Conservation (phyloP, 2,329 filamentous ascomycete genomes). For the Eurotiales sp. region DNA sequence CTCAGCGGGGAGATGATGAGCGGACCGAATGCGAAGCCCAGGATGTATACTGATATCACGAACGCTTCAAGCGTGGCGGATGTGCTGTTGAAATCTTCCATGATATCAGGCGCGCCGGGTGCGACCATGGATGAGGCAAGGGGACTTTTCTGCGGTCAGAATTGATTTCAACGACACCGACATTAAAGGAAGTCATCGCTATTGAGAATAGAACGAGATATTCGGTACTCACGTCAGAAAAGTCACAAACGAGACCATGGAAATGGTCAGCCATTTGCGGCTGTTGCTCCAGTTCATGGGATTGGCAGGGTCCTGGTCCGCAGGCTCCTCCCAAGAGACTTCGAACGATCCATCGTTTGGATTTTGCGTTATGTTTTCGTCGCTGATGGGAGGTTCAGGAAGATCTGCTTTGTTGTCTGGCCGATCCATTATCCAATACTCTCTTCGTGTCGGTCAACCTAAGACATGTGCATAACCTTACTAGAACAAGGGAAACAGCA, state of each 20-base stretch:
- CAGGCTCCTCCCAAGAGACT: neutral
- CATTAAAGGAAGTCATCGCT: too few species aligned
- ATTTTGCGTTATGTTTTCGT: too few species aligned
- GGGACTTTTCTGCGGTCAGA: too few species aligned
- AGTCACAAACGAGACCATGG: slow-evolving; percentile 23
- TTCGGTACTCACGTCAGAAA: slow-evolving; percentile 22
- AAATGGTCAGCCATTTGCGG: slow-evolving; percentile 22
- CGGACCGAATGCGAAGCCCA: slow-evolving; percentile 56
- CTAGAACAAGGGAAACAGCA: too few species aligned
- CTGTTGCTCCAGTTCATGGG: slow-evolving; percentile 20
- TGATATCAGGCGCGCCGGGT: slow-evolving; percentile 45
- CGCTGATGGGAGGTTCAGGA: too few species aligned
- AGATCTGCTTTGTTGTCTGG: too few species aligned
- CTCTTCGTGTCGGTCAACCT: too few species aligned
- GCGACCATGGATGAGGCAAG: slow-evolving; percentile 49
- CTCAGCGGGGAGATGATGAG: slow-evolving; percentile 56
- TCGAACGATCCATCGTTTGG: too few species aligned
- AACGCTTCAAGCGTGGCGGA: slow-evolving; percentile 40
- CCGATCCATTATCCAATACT: too few species aligned
- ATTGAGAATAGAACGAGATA: too few species aligned
- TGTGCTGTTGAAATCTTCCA: slow-evolving; percentile 42
- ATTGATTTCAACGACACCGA: too few species aligned
- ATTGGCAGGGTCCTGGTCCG: slow-evolving; percentile 21
- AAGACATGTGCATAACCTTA: too few species aligned
- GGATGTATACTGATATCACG: slow-evolving; percentile 53